Base-by-base conservation (phyloP, 2,329 filamentous ascomycete species). In the Sclerotinia nivalis region DNA sequence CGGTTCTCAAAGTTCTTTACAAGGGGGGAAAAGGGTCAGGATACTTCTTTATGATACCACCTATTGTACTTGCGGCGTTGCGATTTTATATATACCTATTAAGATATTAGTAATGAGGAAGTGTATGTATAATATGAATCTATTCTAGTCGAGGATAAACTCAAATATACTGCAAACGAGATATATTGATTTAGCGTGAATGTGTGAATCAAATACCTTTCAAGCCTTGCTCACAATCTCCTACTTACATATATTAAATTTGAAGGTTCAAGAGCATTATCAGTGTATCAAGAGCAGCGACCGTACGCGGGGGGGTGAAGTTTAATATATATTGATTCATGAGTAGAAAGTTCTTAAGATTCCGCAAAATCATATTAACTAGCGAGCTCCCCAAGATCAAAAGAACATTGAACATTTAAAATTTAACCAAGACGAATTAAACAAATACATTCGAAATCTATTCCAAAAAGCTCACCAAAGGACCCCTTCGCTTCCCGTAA, bases 41-140 rank as follows among this genome's bases (percentile, higher is more conserved):
- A 65, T 52, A 43, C 61, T 65, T 52, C 47, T 37, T 52, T 52
- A 34, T 52, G 61, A 65, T 65, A 65, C 61, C 61, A 65, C 31
- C 61, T 65, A 65, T 52, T 52, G 34, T 22, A 52, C 28, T 61
- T 61, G 20, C 61, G 61, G 47, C 61, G 61, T 65, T 65, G 31
- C 18, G 47, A 40, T 65, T 40, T n/a, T 40, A 43, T 18, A 65
- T 28, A 65, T 40, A 52, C 20, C 20, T 15, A n/a, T 64, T 34
- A 12, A 50, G 47, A 28, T 65, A 22, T 25, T 40, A 12, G 25
- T 40, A 64, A 52, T 64, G 47, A 34, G n/a, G 34, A 64, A 22
- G 47, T 40, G n/a, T 50, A 40, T 28, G 22, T 40, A 50, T 52
- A 40, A 45, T 12, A 45, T 28, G 7, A 8, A 15, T 7, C 37